These are phyloP conservation scores for Hirschfeldia incana DNA, from an alignment of 345 rosid genomes.

Conservation along the genomic window DNA sequence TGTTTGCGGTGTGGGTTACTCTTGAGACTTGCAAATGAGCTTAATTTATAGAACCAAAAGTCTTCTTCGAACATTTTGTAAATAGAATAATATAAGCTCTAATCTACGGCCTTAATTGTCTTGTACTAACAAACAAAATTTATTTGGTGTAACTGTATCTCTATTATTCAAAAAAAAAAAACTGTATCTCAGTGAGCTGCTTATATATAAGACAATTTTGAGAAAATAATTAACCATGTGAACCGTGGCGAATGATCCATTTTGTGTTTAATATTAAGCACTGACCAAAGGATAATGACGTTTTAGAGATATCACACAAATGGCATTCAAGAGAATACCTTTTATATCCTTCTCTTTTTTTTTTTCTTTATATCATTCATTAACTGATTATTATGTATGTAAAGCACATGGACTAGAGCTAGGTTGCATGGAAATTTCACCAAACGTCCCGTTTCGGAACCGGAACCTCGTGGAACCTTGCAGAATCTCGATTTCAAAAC, in stretches of 20 bases:
- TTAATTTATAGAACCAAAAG: background rate
- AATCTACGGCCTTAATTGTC: background rate
- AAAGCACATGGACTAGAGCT: too few relatives aligned
- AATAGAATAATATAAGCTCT: background rate
- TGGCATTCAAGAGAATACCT: too few relatives aligned
- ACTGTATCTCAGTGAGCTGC: background rate
- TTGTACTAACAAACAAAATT: background rate
- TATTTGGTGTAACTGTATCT: background rate
- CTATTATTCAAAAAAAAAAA: too few relatives aligned
- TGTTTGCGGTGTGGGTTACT: background rate
- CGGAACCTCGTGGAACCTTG: too few relatives aligned
- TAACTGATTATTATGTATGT: too few relatives aligned
- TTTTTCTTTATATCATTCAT: too few relatives aligned
- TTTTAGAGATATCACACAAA: too few relatives aligned
- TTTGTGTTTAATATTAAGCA: background rate
- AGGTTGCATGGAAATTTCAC: too few relatives aligned
- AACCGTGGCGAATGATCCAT: background rate
- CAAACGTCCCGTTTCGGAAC: too few relatives aligned
- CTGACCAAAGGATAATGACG: background rate
- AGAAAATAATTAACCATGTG: background rate
- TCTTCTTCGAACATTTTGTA: background rate
- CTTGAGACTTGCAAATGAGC: conserved; percentile 1
- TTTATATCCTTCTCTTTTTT: too few relatives aligned
- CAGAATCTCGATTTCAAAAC: too few relatives aligned
- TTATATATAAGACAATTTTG: background rate